A percentile compares a stretch with the other conserved stretches of the same genome.
phyloP scores from a whole-genome alignment of 169 alveolate genomes.

The Cyclospora cayetanensis region DNA sequence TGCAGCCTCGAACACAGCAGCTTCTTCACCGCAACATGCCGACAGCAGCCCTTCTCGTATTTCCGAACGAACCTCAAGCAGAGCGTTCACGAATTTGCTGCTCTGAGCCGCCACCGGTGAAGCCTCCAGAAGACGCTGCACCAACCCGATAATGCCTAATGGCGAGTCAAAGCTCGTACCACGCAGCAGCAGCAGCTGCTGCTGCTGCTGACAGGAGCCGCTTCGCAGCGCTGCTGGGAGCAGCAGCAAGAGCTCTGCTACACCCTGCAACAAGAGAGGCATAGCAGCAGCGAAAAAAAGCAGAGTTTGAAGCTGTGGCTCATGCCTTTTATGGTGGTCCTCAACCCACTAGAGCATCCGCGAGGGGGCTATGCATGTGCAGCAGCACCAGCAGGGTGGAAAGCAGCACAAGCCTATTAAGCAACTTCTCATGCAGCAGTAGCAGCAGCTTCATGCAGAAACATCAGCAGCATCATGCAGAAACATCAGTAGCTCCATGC shows the following conservation, averaged over 20 bases:
- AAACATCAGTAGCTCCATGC: not conserved
- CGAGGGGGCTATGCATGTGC: too few species aligned
- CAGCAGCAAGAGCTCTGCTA: conserved; percentile 19
- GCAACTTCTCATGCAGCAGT: too few species aligned
- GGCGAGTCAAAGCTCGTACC: not conserved
- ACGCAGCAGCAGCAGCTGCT: conserved; percentile 16
- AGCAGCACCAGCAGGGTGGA: too few species aligned
- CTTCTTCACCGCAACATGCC: not conserved
- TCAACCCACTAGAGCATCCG: too few species aligned
- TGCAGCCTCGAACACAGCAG: not conserved
- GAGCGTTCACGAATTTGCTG: conserved; percentile 11
- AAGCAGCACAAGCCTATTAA: not conserved
- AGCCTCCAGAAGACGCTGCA: conserved; percentile 43
- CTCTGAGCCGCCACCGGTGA: conserved; percentile 47
- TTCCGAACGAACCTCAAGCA: not conserved
- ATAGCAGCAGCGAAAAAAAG: conserved; percentile 24
- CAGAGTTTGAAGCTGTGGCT: not conserved
- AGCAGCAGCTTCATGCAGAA: not conserved
- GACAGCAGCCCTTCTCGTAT: not conserved
- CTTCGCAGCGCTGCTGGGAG: conserved; percentile 31
- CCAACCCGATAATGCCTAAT: not conserved
- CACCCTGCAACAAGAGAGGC: not conserved
- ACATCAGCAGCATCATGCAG: not conserved
- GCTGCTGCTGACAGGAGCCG: conserved; percentile 7
- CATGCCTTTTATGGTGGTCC: too few species aligned